These are phyloP conservation scores for Monosporascus sp. DNA, from an alignment of 2,329 filamentous ascomycete genomes.

Conservation along the genomic window DNA sequence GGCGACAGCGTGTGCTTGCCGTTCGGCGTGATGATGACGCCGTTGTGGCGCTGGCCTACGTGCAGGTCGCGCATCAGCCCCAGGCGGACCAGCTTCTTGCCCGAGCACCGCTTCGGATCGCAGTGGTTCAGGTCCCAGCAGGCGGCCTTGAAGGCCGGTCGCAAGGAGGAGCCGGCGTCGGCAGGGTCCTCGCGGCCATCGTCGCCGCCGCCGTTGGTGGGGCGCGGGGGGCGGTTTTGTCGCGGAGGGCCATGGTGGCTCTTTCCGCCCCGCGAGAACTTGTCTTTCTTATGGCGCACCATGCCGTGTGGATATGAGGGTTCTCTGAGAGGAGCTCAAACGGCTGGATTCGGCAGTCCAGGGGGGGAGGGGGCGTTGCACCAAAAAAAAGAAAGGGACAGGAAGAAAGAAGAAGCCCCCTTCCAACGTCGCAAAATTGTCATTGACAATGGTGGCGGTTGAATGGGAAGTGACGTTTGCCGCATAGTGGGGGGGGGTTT, in stretches of 20 bases:
- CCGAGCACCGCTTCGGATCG: conserved; percentile 93
- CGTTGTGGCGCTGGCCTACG: conserved; percentile 84
- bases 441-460: too few relatives aligned
- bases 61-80: conserved; percentile 91
- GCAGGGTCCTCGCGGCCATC: conserved; percentile 34
- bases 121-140: conserved; percentile 98
- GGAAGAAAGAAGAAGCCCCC: too few relatives aligned
- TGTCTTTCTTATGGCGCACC: conserved; percentile 96
- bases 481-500: background rate
- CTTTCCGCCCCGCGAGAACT: conserved; percentile 69
- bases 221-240: background rate
- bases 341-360: too few relatives aligned
- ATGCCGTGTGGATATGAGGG: conserved; percentile 39
- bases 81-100: conserved; percentile 87
- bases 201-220: conserved; percentile 2
- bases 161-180: conserved; percentile 34
- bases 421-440: background rate
- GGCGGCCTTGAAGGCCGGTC: conserved; percentile 75
- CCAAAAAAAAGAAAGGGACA: background rate
- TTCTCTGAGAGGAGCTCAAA: background rate
- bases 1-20: conserved; percentile 80
- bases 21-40: conserved; percentile 93
- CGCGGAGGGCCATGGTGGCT: conserved; percentile 49
- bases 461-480: background rate
- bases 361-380: background rate